Evolutionary conservation across 805 yeast genomes (phyloP).

Genomic region (Saccharomyces paradoxus): DNA sequence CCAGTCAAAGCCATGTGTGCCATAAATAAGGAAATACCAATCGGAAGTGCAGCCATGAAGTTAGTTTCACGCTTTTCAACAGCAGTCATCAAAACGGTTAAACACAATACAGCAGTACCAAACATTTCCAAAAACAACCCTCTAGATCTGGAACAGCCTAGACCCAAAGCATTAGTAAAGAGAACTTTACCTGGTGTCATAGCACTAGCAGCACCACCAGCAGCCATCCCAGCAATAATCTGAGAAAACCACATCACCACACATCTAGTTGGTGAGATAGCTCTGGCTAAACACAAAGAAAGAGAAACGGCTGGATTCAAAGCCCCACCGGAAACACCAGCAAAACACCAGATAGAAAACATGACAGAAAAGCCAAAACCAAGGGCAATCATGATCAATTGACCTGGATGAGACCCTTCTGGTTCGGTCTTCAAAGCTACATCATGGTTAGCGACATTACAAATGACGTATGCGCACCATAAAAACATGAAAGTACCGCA

Average conservation of each 20-base stretch:
- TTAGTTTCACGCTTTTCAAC: constrained; percentile 75
- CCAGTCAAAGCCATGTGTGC: constrained; percentile 75
- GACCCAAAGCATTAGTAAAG: constrained; percentile 65
- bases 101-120: constrained; percentile 63
- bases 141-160: constrained; percentile 61
- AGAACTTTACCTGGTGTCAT: constrained; percentile 75
- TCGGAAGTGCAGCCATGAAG: constrained; percentile 71
- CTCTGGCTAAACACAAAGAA: constrained; percentile 61
- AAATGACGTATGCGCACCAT: constrained; percentile 75
- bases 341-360: constrained; percentile 32
- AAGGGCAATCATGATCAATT: constrained; percentile 68
- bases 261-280: constrained; percentile 67
- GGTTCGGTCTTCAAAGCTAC: constrained; percentile 32
- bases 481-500: constrained; percentile 79
- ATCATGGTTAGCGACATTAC: constrained; percentile 70
- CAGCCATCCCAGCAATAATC: constrained; percentile 81
- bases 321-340: constrained; percentile 79
- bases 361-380: constrained; percentile 84
- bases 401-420: constrained; percentile 45
- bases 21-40: constrained; percentile 73
- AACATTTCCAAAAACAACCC: constrained; percentile 79
- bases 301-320: constrained; percentile 84
- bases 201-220: constrained; percentile 81
- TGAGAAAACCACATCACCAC: constrained; percentile 57
- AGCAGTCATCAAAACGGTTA: constrained; percentile 73